Base-by-base conservation (phyloP, 441 rosid genomes). In the Populus tomentosa region DNA sequence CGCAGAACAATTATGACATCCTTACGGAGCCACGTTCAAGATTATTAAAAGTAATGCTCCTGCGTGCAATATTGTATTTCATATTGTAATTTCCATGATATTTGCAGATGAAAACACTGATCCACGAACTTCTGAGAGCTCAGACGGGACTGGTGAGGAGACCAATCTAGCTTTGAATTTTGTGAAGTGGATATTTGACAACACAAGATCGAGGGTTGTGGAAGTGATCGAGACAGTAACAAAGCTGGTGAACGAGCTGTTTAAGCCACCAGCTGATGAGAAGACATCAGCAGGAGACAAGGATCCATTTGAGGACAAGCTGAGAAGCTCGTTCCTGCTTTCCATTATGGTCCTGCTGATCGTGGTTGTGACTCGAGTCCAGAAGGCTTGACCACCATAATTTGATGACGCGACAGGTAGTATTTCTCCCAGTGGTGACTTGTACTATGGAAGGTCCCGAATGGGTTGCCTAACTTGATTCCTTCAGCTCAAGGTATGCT, bases 311-410 rank as follows among this genome's bases (percentile, higher is more conserved):
- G 89, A 89, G 81, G 89, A 91, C 79, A 90, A 85, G 82, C 87
- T 94, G 78, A 87, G 89, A 70, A 82, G 81, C 71, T 91, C 97
- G 24, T 90, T 94, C 81, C 79, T 92, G 81, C 88, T 96, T 14
- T 77, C 98, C 6, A 77, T 91, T 28, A 75, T 90, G 82, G 94
- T 92, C 64, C 81, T 96, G 74, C 82, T 96, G 88, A 79, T 91
- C 9, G 97, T 96, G 85, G 89, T 87, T 18, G 89, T 90, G 75
- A 77, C 85, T 70, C 91, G 97, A 84, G 88, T 78, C 67, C 76
- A 71, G 10, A 78, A 78, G 78, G 86, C 86, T 79, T 80, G 82
- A 86, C 69, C 56, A 40, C 50, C 79, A 50, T 79, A 90, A 94
- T 94, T 83, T 68, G 96, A 74, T 88, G 97, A 92, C 90, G 84